Base-by-base conservation (phyloP, 23 red algal genomes). In the Gracilaria domingensis region DNA sequence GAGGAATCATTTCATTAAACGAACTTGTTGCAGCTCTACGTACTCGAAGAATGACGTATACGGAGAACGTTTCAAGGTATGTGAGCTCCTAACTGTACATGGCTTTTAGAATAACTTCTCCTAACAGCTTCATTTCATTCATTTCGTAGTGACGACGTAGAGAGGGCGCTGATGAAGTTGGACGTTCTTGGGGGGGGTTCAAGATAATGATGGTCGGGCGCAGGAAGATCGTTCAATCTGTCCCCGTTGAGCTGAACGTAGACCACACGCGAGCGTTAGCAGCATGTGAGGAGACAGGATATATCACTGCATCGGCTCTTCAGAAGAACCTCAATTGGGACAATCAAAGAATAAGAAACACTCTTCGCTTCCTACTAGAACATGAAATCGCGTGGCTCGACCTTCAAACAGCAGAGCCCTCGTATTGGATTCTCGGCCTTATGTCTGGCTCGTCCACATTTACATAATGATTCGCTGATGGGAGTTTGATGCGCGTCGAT, bases 341-440 rank as follows among this genome's bases (percentile, higher is more conserved):
- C 44, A 76, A 64, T 30, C 47, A 78, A 37, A 62, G 96, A n/a
- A 60, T 82, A 83, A 44, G 25, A n/a, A 71, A 47, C 16, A 90
- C 87, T 0, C 53, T 98, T 25, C 57, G 81, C 8, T 90, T 91
- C 38, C 78, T 94, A 8, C 61, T 95, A 16, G 66, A 98, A 7
- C 60, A 88, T 64, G 91, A 90, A 51, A 78, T 98, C 36, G 91
- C 88, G 14, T 98, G 96, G 96, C 42, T 98, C 7, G 96, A 98
- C 78, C 45, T 58, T 14, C 87, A 75, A 62, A 71, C 42, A 1
- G 23, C 59, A 33, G 93, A 92, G 55, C 83, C 78, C 11, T 57
- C 87, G 23, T 98, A 93, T 61, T 98, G 96, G 96, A 87, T 98
- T 81, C 82, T 96, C 9, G 94, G 94, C 0, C 80, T 96, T 6